Percentiles rank a stretch among this genome's conserved stretches.
Evolutionary conservation across 1,139 yeast genomes (phyloP).

Genomic region (Nakaseomyces bracarensis): DNA sequence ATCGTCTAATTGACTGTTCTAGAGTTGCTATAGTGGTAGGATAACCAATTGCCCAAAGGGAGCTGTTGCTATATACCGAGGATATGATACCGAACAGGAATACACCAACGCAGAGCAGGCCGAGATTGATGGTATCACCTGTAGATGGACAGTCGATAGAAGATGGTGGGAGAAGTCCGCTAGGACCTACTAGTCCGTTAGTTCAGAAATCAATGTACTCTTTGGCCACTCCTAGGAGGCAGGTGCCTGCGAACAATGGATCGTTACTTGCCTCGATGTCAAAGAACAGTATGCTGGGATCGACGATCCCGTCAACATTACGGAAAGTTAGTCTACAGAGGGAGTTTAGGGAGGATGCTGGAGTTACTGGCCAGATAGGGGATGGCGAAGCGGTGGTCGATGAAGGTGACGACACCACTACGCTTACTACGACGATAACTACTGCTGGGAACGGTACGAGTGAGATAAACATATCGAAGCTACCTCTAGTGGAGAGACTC

Average conservation of each 20-base stretch:
- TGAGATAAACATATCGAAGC: conserved; percentile 34
- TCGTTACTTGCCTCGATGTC: conserved; percentile 25
- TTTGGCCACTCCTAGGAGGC: conserved; percentile 5
- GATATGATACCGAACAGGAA: conserved; percentile 3
- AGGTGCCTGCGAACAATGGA: conserved; percentile 11
- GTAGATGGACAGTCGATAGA: background rate
- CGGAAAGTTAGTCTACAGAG: conserved; percentile 26
- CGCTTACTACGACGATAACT: conserved; percentile 13
- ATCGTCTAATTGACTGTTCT: too few species aligned
- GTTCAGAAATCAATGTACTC: conserved; percentile 3
- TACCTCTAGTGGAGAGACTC: conserved; percentile 77
- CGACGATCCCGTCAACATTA: conserved; percentile 27
- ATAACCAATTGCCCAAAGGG: too few species aligned
- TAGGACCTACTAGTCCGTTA: conserved; percentile 6
- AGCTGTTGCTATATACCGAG: too few species aligned
- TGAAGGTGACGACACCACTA: conserved; percentile 30
- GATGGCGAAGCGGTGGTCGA: conserved; percentile 33
- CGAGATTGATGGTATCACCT: conserved; percentile 2
- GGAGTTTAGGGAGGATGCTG: conserved; percentile 11
- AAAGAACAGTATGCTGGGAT: conserved; percentile 25
- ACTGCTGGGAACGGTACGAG: conserved; percentile 8
- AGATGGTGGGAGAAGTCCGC: conserved; percentile 1
- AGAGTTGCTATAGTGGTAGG: too few species aligned
- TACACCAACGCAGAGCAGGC: background rate
- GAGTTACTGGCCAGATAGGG: conserved; percentile 10